A percentile compares a stretch with the other conserved stretches of the same genome.
These are phyloP conservation scores for Botrytis fabae DNA, from an alignment of 2,329 filamentous ascomycete genomes.

Conservation along the genomic window DNA sequence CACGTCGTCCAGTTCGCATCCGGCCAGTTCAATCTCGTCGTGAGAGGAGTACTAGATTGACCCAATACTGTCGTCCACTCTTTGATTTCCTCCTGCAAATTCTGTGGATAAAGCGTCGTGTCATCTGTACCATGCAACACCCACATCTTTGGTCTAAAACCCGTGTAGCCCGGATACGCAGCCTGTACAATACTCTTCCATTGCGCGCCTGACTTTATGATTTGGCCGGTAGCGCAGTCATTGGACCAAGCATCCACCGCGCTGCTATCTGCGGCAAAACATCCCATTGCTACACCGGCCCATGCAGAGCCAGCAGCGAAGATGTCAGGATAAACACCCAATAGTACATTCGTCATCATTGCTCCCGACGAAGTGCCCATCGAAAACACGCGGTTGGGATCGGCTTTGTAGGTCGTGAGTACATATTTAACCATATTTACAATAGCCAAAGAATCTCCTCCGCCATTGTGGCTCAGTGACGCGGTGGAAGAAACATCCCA, in stretches of 20 bases:
- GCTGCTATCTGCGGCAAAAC: conserved; percentile 42
- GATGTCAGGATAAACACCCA: conserved; percentile 50
- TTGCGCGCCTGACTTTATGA: conserved; percentile 42
- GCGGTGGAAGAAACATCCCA: conserved; percentile 58
- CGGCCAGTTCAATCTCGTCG: conserved; percentile 33
- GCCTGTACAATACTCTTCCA: conserved; percentile 46
- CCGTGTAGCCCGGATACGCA: conserved; percentile 44
- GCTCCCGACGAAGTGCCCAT: conserved; percentile 48
- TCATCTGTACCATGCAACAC: conserved; percentile 44
- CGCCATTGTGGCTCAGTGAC: conserved; percentile 54
- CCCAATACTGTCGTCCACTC: conserved; percentile 50
- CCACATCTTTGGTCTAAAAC: conserved; percentile 25
- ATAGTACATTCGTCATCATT: conserved; percentile 55
- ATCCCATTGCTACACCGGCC: conserved; percentile 48
- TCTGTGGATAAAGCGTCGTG: conserved; percentile 43
- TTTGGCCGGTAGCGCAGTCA: conserved; percentile 46
- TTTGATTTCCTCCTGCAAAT: conserved; percentile 47
- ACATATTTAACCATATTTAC: conserved; percentile 60
- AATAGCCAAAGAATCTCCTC: conserved; percentile 57
- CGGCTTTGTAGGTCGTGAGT: conserved; percentile 52
- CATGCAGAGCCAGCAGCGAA: conserved; percentile 49
- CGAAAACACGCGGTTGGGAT: conserved; percentile 53
- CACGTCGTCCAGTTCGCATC: conserved; percentile 36
- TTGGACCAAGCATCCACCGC: conserved; percentile 52
- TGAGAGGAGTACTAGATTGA: conserved; percentile 27